These are phyloP conservation scores for Penicillium hordei DNA, from an alignment of 2,329 filamentous ascomycete genomes.

Conservation along the genomic window DNA sequence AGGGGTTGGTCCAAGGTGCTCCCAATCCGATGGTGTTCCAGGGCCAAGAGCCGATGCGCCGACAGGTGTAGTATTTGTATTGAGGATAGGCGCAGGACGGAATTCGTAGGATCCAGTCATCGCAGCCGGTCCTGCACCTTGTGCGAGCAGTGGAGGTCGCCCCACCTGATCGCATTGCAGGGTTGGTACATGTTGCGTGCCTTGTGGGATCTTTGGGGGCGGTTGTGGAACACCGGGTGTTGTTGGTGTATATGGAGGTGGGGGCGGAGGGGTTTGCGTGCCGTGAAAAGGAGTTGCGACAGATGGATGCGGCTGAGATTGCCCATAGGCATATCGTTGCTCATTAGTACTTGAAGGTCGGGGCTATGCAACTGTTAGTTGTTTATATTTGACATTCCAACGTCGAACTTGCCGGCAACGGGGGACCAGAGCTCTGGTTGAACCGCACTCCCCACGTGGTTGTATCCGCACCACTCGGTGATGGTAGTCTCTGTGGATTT, in stretches of 20 bases:
- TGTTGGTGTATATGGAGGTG: slow-evolving; percentile 26
- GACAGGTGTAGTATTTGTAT: slow-evolving; percentile 20
- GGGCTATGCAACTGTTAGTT: slow-evolving; percentile 28
- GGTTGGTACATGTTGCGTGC: slow-evolving; percentile 29
- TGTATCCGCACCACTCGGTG: slow-evolving; percentile 31
- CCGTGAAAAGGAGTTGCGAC: slow-evolving; percentile 23
- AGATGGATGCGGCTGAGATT: slow-evolving; percentile 19
- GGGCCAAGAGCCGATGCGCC: slow-evolving; percentile 41
- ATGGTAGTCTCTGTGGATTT: slow-evolving; percentile 22
- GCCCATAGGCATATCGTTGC: slow-evolving; percentile 21
- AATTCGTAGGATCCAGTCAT: slow-evolving; percentile 21
- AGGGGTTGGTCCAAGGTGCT: slow-evolving; percentile 41
- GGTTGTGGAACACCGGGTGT: slow-evolving; percentile 34
- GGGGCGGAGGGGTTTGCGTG: slow-evolving; percentile 12
- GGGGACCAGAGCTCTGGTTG: slow-evolving; percentile 35
- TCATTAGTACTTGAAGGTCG: slow-evolving; percentile 37
- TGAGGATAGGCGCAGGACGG: slow-evolving; percentile 5
- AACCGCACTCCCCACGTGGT: slow-evolving; percentile 47
- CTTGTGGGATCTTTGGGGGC: slow-evolving; percentile 44
- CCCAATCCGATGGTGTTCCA: slow-evolving; percentile 51
- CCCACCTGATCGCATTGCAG: slow-evolving; percentile 25
- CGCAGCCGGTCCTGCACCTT: slow-evolving; percentile 18
- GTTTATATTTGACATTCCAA: background rate
- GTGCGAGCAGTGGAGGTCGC: slow-evolving; percentile 17
- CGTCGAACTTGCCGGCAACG: slow-evolving; percentile 38